Evolutionary conservation across 345 rosid genomes (phyloP).

Genomic region (Schrenkiella parvula): DNA sequence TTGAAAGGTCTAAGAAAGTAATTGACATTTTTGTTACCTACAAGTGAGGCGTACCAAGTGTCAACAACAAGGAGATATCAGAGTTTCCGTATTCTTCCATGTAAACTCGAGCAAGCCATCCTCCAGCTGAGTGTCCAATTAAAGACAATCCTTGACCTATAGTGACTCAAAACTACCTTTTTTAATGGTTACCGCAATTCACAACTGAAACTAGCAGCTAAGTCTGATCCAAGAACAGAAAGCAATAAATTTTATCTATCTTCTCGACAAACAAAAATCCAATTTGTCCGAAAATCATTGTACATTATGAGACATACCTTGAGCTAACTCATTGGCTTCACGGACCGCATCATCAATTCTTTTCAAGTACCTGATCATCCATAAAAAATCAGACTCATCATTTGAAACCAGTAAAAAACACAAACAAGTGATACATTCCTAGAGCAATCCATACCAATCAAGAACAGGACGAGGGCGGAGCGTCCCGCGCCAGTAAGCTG

Average conservation of each 20-base stretch:
- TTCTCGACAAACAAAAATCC: background rate
- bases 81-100: slow-evolving; percentile 71
- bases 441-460: slow-evolving; percentile 54
- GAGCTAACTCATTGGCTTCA: slow-evolving; percentile 64
- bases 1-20: background rate
- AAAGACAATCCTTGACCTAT: slow-evolving; percentile 60
- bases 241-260: background rate
- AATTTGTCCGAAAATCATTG: background rate
- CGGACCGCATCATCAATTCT: slow-evolving; percentile 70
- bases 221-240: background rate
- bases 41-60: slow-evolving; percentile 97
- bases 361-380: slow-evolving; percentile 58
- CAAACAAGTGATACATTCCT: background rate
- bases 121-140: slow-evolving; percentile 97
- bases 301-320: slow-evolving; percentile 36
- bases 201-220: slow-evolving; percentile 7
- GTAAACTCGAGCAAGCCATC: slow-evolving; percentile 96
- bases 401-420: background rate
- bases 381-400: background rate
- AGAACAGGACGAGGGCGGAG: slow-evolving; percentile 91
- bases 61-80: slow-evolving; percentile 64
- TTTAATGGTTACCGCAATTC: background rate
- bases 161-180: background rate
- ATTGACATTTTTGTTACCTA: slow-evolving; percentile 43
- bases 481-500: slow-evolving; percentile 87